Percentiles rank a stretch among this genome's conserved stretches.
These are phyloP conservation scores for Leishmania braziliensis DNA, from an alignment of 208 protist genomes.

Conservation along the genomic window DNA sequence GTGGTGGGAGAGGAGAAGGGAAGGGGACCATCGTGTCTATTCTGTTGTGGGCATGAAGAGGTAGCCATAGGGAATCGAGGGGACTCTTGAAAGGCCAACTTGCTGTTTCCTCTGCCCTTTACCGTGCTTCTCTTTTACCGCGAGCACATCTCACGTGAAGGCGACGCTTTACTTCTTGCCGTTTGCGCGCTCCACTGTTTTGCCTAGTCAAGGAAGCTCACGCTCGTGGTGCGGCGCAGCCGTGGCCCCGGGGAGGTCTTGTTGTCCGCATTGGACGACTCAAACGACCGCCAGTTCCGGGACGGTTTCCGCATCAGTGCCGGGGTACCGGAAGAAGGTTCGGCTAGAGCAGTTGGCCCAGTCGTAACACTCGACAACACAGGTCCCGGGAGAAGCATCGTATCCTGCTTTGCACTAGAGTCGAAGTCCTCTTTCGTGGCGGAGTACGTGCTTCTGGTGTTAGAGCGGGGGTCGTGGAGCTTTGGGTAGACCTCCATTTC, in stretches of 20 bases:
- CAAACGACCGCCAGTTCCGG: neutral
- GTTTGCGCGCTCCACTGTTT: neutral
- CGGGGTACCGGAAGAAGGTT: no score
- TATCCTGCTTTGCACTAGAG: no score
- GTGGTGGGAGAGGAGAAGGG: no score
- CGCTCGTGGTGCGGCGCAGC: slow-evolving; percentile 7
- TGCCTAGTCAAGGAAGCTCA: slow-evolving; percentile 10
- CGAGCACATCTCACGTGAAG: neutral
- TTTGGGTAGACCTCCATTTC: neutral
- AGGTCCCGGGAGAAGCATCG: no score
- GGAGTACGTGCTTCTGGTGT: no score
- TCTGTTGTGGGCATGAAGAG: no score
- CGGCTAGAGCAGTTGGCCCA: neutral
- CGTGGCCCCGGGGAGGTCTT: neutral
- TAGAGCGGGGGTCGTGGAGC: no score
- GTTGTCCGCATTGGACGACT: neutral
- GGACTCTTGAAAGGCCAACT: no score
- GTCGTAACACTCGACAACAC: neutral
- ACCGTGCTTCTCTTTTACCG: neutral
- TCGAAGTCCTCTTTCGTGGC: neutral
- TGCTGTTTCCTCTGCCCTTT: neutral
- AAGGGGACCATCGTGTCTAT: no score
- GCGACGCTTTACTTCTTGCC: neutral
- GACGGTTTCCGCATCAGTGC: neutral
- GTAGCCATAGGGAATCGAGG: no score